Evolutionary conservation across 768 basidiomycete species (phyloP).

Genomic region (Trametes meyenii): DNA sequence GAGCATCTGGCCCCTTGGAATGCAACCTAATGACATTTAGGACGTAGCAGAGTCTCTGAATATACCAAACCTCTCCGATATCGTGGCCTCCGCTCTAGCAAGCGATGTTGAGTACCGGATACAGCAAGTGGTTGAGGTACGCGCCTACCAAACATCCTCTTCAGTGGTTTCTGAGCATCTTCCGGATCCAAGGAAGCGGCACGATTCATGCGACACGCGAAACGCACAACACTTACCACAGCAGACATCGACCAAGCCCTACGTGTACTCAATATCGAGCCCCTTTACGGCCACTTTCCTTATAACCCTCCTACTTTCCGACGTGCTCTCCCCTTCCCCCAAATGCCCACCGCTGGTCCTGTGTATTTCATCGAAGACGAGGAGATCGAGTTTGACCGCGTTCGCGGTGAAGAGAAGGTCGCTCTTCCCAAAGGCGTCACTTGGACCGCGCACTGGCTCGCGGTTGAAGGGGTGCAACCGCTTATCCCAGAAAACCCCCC

Average conservation of each 20-base stretch:
- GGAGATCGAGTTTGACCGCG: slow-evolving; percentile 94
- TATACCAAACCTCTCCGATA: slow-evolving; percentile 72
- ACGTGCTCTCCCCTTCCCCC: slow-evolving; percentile 49
- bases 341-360: slow-evolving; percentile 56
- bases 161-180: background rate
- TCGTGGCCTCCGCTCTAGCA: slow-evolving; percentile 82
- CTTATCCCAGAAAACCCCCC: slow-evolving; percentile 95
- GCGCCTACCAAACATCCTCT: slow-evolving; percentile 15
- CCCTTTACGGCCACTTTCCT: slow-evolving; percentile 83
- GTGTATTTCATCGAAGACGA: slow-evolving; percentile 97
- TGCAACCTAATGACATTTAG: slow-evolving; percentile 41
- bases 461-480: slow-evolving; percentile 97
- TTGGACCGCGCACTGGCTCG: slow-evolving; percentile 97
- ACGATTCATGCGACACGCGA: slow-evolving; percentile 94
- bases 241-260: slow-evolving; percentile 93
- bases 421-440: slow-evolving; percentile 76
- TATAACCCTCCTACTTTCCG: slow-evolving; percentile 66
- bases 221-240: slow-evolving; percentile 86
- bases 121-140: slow-evolving; percentile 91
- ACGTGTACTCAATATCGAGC: slow-evolving; percentile 94
- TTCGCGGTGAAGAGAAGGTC: slow-evolving; percentile 85
- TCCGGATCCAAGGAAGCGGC: slow-evolving; percentile 74
- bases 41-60: slow-evolving; percentile 90
- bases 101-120: slow-evolving; percentile 97
- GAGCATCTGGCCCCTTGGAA: slow-evolving; percentile 19